Evolutionary conservation across 2,329 filamentous ascomycete genomes (phyloP).

Genomic region (Aspergillus fischeri): DNA sequence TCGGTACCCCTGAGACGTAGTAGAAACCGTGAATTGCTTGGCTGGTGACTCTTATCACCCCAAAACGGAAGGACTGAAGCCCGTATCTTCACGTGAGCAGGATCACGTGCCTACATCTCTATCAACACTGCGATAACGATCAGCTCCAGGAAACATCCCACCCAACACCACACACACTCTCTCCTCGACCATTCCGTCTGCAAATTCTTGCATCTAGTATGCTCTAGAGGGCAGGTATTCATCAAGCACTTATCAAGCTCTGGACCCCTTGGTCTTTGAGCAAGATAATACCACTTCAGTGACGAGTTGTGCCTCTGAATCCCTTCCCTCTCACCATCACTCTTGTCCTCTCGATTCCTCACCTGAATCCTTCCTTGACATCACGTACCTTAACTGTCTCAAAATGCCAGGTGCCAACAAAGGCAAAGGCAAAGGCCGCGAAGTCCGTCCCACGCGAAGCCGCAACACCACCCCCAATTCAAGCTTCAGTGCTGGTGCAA

Average conservation of each 20-base stretch:
- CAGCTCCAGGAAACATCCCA: neutral
- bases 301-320: neutral
- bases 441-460: constrained; percentile 53
- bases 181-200: neutral
- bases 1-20: too few relatives aligned
- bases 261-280: neutral
- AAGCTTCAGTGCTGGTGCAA: constrained; percentile 44
- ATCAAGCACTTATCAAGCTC: neutral
- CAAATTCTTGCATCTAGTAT: neutral
- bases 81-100: neutral
- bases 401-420: constrained; percentile 45
- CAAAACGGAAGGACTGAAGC: neutral
- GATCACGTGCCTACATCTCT: neutral
- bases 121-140: neutral
- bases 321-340: neutral
- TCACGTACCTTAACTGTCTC: constrained; percentile 1
- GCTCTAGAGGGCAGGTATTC: neutral
- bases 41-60: neutral
- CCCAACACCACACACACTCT: neutral
- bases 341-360: neutral
- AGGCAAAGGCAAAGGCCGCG: constrained; percentile 52
- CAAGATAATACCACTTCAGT: neutral
- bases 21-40: neutral
- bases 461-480: constrained; percentile 62
- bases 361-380: neutral